phyloP scores from a whole-genome alignment of 257 asterid species.

The Datura wrightii region DNA sequence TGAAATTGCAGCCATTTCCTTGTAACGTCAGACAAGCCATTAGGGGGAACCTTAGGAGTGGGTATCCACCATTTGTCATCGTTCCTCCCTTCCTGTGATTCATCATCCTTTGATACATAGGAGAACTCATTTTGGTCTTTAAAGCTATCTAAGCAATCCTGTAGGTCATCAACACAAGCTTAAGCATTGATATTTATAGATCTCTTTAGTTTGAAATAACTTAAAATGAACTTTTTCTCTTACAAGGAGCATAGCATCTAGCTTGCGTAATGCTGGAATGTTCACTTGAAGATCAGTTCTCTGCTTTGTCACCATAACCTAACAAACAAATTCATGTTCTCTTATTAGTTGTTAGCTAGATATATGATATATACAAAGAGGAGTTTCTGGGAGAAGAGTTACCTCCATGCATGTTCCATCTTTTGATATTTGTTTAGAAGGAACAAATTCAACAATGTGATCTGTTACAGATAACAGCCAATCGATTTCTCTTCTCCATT shows the following conservation, averaged over 20 bases:
- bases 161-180: conserved; percentile 22
- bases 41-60: conserved; percentile 71
- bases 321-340: conserved; percentile 23
- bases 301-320: conserved; percentile 84
- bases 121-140: conserved; percentile 77
- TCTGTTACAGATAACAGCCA: conserved; percentile 93
- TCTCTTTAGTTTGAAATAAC: not conserved
- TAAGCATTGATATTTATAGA: not conserved
- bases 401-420: conserved; percentile 86
- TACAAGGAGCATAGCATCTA: conserved; percentile 88
- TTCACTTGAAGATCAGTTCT: conserved; percentile 81
- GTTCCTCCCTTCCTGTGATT: conserved; percentile 47
- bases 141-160: conserved; percentile 94
- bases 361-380: not conserved
- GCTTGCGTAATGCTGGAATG: conserved; percentile 81
- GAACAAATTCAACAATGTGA: conserved; percentile 88
- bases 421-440: conserved; percentile 70
- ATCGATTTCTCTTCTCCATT: conserved; percentile 89
- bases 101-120: conserved; percentile 55
- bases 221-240: conserved; percentile 35
- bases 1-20: conserved; percentile 80
- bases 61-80: conserved; percentile 98
- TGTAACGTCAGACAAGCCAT: conserved; percentile 75
- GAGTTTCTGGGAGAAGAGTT: conserved; percentile 28
- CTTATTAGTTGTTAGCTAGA: not conserved